Conservation (phyloP, 2,329 filamentous ascomycete genomes). For the Fusarium sp. region DNA sequence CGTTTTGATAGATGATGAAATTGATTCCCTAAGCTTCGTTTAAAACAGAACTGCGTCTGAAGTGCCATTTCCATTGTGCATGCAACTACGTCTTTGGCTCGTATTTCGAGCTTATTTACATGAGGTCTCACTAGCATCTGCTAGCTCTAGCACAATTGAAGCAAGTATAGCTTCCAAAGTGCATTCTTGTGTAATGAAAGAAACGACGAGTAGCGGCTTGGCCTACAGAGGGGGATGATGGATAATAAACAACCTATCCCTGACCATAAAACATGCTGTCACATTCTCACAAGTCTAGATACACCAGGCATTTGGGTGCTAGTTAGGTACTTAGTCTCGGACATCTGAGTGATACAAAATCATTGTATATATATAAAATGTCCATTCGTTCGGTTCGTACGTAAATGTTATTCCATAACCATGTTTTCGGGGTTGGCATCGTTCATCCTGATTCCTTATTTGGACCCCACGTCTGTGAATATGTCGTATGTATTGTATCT, state of each 20-base stretch:
- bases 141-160: too few species aligned
- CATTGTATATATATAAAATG: conserved; percentile 21
- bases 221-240: too few species aligned
- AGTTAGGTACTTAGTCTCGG: too few species aligned
- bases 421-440: conserved; percentile 44
- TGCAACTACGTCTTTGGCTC: background rate
- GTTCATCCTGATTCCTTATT: conserved; percentile 28
- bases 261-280: background rate
- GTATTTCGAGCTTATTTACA: background rate
- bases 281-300: background rate
- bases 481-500: conserved; percentile 18
- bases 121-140: too few species aligned
- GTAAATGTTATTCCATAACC: conserved; percentile 35
- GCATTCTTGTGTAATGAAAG: background rate
- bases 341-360: background rate
- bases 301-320: background rate
- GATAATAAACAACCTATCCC: too few species aligned
- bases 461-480: conserved; percentile 1
- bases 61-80: background rate
- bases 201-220: background rate
- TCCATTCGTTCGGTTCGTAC: conserved; percentile 40
- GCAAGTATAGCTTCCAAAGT: too few species aligned
- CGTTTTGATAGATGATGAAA: conserved; percentile 52
- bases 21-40: conserved; percentile 49
- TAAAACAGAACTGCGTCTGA: background rate